Evolutionary conservation across 2,329 filamentous ascomycete species (phyloP).

Genomic region (Sporothrix humicola): DNA sequence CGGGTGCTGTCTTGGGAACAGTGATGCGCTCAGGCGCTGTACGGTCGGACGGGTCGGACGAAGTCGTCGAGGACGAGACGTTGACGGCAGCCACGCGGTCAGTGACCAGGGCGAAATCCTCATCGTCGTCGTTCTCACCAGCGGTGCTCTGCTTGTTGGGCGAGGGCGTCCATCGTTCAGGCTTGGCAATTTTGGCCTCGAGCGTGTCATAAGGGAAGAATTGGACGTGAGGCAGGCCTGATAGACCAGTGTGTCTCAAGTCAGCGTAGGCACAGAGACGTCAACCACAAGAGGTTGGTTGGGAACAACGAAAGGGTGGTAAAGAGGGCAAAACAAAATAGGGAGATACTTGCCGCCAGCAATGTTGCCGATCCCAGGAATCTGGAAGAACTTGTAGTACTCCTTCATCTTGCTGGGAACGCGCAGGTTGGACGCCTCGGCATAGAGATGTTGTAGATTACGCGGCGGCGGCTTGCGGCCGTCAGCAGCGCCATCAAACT

Average conservation of each 20-base stretch:
- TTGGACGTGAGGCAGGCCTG: constrained; percentile 77
- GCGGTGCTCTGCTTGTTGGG: constrained; percentile 60
- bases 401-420: constrained; percentile 71
- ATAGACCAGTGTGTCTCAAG: background rate
- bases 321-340: background rate
- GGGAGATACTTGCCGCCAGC: constrained; percentile 60
- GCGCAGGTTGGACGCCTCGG: constrained; percentile 69
- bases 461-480: constrained; percentile 57
- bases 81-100: constrained; percentile 45
- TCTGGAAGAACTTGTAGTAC: constrained; percentile 83
- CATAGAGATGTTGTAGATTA: constrained; percentile 81
- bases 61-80: constrained; percentile 26
- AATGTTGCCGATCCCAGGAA: constrained; percentile 66
- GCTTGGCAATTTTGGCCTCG: constrained; percentile 77
- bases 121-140: constrained; percentile 45
- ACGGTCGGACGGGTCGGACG: constrained; percentile 41
- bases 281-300: background rate
- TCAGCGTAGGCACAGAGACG: background rate
- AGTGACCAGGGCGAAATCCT: constrained; percentile 46
- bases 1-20: constrained; percentile 69
- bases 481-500: background rate
- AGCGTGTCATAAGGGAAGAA: constrained; percentile 93
- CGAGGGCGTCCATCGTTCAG: constrained; percentile 74
- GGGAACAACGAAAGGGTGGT: background rate
- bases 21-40: constrained; percentile 60